A percentile compares a stretch with the other conserved stretches of the same genome.
phyloP scores from a whole-genome alignment of 495 filamentous ascomycete species.

The Chaetomium fimeti region DNA sequence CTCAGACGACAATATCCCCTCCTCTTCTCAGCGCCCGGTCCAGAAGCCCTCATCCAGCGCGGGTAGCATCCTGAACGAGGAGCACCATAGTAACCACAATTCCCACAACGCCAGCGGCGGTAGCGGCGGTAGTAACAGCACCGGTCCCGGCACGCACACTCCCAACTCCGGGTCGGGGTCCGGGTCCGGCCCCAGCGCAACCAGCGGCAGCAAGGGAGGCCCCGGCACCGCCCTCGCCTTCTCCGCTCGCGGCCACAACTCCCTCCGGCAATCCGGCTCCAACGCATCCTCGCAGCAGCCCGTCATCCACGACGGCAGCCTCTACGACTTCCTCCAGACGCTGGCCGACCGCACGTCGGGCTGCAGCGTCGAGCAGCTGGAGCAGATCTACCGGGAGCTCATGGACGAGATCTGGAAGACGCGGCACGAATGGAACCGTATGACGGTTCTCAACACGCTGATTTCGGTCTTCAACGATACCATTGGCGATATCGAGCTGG shows the following conservation, averaged over 20 bases:
- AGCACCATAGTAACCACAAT: slow-evolving; percentile 11
- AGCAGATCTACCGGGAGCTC: slow-evolving; percentile 84
- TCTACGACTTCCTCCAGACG: slow-evolving; percentile 56
- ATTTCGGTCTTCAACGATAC: slow-evolving; percentile 71
- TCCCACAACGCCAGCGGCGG: slow-evolving; percentile 1
- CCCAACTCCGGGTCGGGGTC: neutral
- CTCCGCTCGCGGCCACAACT: neutral
- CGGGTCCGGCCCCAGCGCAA: neutral
- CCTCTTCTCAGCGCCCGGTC: slow-evolving; percentile 37
- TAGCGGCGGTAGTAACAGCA: slow-evolving; percentile 6
- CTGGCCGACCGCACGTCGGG: slow-evolving; percentile 68
- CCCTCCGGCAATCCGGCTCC: slow-evolving; percentile 35
- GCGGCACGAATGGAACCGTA: slow-evolving; percentile 77
- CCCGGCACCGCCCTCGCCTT: neutral
- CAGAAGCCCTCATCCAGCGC: slow-evolving; percentile 35
- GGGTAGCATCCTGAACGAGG: slow-evolving; percentile 40
- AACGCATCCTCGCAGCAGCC: slow-evolving; percentile 46
- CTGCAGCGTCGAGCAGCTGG: slow-evolving; percentile 86
- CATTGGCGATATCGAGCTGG: slow-evolving; percentile 73
- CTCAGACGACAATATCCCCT: slow-evolving; percentile 28
- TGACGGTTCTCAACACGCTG: slow-evolving; percentile 61
- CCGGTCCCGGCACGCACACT: slow-evolving; percentile 10
- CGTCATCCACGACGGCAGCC: slow-evolving; percentile 56
- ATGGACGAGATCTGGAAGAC: slow-evolving; percentile 86
- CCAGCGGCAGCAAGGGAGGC: neutral